These are phyloP conservation scores for Thalassiosira exigua DNA, from an alignment of 352 stramenopile species.

Conservation along the genomic window DNA sequence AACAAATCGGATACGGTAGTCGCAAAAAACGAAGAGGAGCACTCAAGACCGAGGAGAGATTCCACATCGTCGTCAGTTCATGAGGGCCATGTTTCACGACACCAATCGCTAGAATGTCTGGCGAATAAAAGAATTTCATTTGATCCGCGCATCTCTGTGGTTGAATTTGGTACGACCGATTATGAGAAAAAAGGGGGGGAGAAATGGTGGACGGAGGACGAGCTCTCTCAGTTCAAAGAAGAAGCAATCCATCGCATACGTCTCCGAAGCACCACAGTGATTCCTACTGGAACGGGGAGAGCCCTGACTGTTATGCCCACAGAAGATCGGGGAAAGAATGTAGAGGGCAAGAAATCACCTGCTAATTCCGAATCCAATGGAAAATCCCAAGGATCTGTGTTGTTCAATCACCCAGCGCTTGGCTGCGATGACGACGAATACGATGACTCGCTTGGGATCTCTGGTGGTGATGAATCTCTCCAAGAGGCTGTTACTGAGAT, in stretches of 20 bases:
- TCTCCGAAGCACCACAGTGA: conserved; percentile 43
- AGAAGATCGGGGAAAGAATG: neutral
- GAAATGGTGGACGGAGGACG: conserved; percentile 69
- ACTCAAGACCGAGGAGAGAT: neutral
- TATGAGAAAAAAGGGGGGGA: conserved; percentile 35
- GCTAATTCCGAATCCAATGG: conserved; percentile 1
- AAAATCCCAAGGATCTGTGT: conserved; percentile 11
- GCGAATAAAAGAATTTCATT: conserved; percentile 44
- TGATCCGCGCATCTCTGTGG: conserved; percentile 52
- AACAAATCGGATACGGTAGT: conserved; percentile 43
- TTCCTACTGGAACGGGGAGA: conserved; percentile 58
- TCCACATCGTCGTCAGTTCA: neutral
- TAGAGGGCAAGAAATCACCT: no score
- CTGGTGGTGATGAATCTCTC: neutral
- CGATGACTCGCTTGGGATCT: conserved; percentile 12
- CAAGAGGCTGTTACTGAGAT: conserved; percentile 47
- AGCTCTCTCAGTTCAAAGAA: conserved; percentile 65
- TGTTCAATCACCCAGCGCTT: conserved; percentile 52
- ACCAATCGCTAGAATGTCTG: conserved; percentile 45
- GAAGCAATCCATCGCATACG: conserved; percentile 62
- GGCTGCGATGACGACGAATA: conserved; percentile 52
- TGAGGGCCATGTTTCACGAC: conserved; percentile 11
- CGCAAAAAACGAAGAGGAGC: conserved; percentile 9
- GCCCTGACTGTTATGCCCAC: conserved; percentile 36
- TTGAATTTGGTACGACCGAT: conserved; percentile 28